Base-by-base conservation (phyloP, 1,284 basidiomycete species). In the Pseudozyma tsukubaensis region DNA sequence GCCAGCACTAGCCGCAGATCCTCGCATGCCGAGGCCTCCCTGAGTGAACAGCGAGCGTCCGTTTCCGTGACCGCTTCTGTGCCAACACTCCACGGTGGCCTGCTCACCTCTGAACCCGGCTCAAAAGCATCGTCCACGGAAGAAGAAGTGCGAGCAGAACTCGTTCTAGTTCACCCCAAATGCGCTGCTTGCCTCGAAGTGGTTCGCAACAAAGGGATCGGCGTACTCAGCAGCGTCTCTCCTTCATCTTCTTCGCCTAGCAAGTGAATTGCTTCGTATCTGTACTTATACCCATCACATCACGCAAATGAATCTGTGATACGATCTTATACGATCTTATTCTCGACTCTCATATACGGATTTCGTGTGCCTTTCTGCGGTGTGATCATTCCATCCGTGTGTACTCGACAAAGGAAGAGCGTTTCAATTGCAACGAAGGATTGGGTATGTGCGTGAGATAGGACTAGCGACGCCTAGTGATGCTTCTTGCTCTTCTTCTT, bases 131-230 rank as follows among this genome's bases (percentile, higher is more conserved):
- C 32, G 7, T 14, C 11, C 12, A 34, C 35, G 5, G 19, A 14
- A 10, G 61, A 49, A 3, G 61, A 55, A 16, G 52, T 74, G 19
- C 43, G 61, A 0, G 72, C 72, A 11, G 72, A 74, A 24, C 52
- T 74, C 8, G 72, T 74, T 6, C 56, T 74, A 4, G 55, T 74
- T 7, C 72, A 74, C 40, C 72, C 72, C 0, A 61, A 61, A 12
- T 74, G 72, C 39, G 21, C 50, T 6, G 59, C 61, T 29, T 74
- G 72, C 36, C 19, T 74, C 2, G 54, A 74, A 11, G 66, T 74
- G 2, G 72, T 74, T 0, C 35, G 57, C 4, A 52, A 18, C 12
- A 69, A 62, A 13, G 72, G 72, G 35, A 66, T 74, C 1, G 72
- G 72, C 29, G 72, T 74, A 11, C 72, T 74, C 29, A 61, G 62